Conservation (phyloP, 805 yeast species). For the Saturnispora saitoi region DNA sequence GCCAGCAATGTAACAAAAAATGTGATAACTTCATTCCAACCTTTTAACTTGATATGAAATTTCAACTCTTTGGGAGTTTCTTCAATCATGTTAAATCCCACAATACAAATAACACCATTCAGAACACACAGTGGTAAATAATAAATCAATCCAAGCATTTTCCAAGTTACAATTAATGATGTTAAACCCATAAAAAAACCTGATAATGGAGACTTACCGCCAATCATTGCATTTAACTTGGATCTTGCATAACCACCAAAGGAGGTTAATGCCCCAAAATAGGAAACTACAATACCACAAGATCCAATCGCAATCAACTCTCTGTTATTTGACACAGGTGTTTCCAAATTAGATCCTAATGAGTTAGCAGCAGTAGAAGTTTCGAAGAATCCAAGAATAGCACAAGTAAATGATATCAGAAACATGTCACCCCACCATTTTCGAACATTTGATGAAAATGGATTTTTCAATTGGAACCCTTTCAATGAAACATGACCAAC, state of each 20-base stretch:
- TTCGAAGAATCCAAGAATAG: slow-evolving; percentile 85
- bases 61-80: slow-evolving; percentile 75
- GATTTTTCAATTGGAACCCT: slow-evolving; percentile 44
- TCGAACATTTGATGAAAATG: slow-evolving; percentile 41
- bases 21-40: slow-evolving; percentile 68
- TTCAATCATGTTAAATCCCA: slow-evolving; percentile 68
- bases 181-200: slow-evolving; percentile 75
- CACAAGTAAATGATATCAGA: slow-evolving; percentile 66
- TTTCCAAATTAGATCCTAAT: slow-evolving; percentile 62
- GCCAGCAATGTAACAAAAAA: slow-evolving; percentile 54
- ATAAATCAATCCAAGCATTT: slow-evolving; percentile 53
- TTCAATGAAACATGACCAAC: slow-evolving; percentile 59
- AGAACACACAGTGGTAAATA: slow-evolving; percentile 73
- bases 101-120: slow-evolving; percentile 69
- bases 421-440: slow-evolving; percentile 47
- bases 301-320: slow-evolving; percentile 86
- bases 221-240: slow-evolving; percentile 77
- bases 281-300: slow-evolving; percentile 55
- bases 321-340: slow-evolving; percentile 74
- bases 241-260: slow-evolving; percentile 97
- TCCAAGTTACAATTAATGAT: slow-evolving; percentile 57
- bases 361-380: slow-evolving; percentile 89
- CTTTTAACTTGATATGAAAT: slow-evolving; percentile 66
- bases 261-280: slow-evolving; percentile 68
- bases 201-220: slow-evolving; percentile 80